Evolutionary conservation across 2,329 filamentous ascomycete genomes (phyloP), one percentile per base, ranked within the genome.

Genomic region (Cryoendolithus antarcticus): DNA sequence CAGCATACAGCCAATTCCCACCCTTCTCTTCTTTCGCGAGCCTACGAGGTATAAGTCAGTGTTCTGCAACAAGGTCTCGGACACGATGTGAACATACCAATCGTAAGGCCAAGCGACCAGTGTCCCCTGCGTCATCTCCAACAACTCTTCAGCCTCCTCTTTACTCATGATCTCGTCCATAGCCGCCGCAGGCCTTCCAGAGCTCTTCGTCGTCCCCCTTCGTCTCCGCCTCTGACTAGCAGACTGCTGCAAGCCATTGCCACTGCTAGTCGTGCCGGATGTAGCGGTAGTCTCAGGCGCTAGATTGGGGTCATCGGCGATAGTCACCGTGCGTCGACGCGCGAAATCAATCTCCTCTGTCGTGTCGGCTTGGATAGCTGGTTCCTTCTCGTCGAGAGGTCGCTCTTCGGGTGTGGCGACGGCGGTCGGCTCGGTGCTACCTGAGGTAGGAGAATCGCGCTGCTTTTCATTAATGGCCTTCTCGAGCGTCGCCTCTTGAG

Each of bases 1-100:
- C 85, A 56, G 89, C 86, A 63, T 94, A 96, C 46, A 95, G 74
- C 91, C 91, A 98, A 57, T 95, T 93, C 40, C 86, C 85, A 48
- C 86, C 88, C 55, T 80, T 77, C 66, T 96, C 91, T 64, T 96
- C 91, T 40, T 80, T 82, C 51, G 82, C 75, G 39, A 94, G 74
- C 86, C 70, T 73, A 44, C 30, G 9, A 13, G 15, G 15, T 19
- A 19, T 19, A 19, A 19, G 15, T 19, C 15, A 19, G 15, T 19
- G n/a, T n/a, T n/a, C n/a, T n/a, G n/a, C n/a, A n/a, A n/a, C n/a
- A n/a, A n/a, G n/a, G n/a, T n/a, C n/a, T n/a, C n/a, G n/a, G n/a
- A n/a, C n/a, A n/a, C n/a, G n/a, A n/a, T n/a, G 9, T 2, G 5
- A 31, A 60, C 66, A 49, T 59, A 74, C 75, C 93, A 98, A 54